Evolutionary conservation across 495 filamentous ascomycete genomes (phyloP).

Genomic region (Halenospora varia): DNA sequence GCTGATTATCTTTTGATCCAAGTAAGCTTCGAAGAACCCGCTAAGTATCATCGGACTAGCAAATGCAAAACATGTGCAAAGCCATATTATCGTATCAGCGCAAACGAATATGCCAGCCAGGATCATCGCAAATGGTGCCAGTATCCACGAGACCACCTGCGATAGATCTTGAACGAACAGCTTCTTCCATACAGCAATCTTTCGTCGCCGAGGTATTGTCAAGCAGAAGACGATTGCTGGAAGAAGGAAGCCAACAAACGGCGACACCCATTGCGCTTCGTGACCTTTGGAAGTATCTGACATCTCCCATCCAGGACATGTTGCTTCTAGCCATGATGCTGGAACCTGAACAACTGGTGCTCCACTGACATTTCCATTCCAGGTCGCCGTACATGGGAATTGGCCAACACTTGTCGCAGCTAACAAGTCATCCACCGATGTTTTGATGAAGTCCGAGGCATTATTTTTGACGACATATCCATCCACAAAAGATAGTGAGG

Average conservation of each 20-base stretch:
- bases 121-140: conserved; percentile 11
- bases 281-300: conserved; percentile 7
- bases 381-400: conserved; percentile 35
- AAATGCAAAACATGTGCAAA: conserved; percentile 30
- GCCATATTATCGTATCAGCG: conserved; percentile 12
- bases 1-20: conserved; percentile 29
- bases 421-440: conserved; percentile 2
- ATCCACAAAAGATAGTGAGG: background rate
- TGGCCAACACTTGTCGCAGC: conserved; percentile 4
- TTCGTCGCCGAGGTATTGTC: conserved; percentile 19
- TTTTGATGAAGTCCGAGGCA: background rate
- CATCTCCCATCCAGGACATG: conserved; percentile 24
- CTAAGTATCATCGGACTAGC: conserved; percentile 37
- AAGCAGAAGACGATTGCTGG: conserved; percentile 27
- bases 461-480: conserved; percentile 1
- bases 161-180: conserved; percentile 9
- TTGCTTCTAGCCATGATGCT: conserved; percentile 13
- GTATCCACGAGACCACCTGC: background rate
- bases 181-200: background rate
- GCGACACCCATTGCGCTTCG: conserved; percentile 16
- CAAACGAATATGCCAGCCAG: conserved; percentile 28
- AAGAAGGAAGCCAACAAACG: conserved; percentile 26
- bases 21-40: conserved; percentile 36
- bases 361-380: conserved; percentile 26
- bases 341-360: conserved; percentile 26